Conservation (phyloP, 2,329 filamentous ascomycete genomes). For the Pseudocercospora eumusae region DNA sequence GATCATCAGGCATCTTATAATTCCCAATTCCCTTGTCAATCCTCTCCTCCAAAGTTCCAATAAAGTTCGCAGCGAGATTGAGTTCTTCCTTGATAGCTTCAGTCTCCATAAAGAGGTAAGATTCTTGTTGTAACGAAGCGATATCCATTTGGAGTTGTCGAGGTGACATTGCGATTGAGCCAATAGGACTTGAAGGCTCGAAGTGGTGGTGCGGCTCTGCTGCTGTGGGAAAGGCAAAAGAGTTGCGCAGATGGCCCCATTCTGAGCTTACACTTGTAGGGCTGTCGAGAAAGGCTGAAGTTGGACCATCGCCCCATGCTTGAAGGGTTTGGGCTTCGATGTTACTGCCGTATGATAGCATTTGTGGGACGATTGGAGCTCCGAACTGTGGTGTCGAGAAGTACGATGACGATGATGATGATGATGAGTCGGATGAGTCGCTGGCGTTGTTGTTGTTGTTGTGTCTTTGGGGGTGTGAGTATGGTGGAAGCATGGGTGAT, state of each 20-base stretch:
- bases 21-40: slow-evolving; percentile 7
- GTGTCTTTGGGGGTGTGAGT: neutral
- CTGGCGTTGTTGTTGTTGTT: neutral
- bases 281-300: neutral
- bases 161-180: slow-evolving; percentile 3
- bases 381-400: neutral
- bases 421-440: neutral
- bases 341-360: slow-evolving; percentile 2
- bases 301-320: neutral
- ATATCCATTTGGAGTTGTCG: slow-evolving; percentile 8
- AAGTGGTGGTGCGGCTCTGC: neutral
- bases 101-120: slow-evolving; percentile 18
- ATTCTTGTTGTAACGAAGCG: slow-evolving; percentile 5
- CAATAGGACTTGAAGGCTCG: neutral
- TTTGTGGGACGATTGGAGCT: neutral
- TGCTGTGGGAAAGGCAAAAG: slow-evolving; percentile 6
- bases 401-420: slow-evolving; percentile 1
- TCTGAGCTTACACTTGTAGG: slow-evolving; percentile 1
- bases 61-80: slow-evolving; percentile 17
- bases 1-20: neutral
- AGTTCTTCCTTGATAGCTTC: slow-evolving; percentile 22
- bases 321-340: neutral
- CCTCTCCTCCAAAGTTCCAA: slow-evolving; percentile 18
- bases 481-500: neutral
- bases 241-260: slow-evolving; percentile 3